Evolutionary conservation across 352 stramenopile species (phyloP).

Genomic region (Lagenidium sp.): DNA sequence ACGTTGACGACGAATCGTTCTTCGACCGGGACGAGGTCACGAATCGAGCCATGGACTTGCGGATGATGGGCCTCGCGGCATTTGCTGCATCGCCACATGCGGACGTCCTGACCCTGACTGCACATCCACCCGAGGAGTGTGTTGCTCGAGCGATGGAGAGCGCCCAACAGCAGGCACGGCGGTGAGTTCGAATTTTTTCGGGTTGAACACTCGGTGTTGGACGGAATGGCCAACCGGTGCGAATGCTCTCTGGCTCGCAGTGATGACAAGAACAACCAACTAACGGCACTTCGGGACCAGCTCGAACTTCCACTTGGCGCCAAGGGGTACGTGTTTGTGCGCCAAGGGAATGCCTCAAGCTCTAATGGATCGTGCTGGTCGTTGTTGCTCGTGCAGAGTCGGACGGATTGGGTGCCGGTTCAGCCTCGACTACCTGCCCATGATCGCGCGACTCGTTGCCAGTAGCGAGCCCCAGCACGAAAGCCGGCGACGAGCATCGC

Average conservation of each 20-base stretch:
- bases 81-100: too few relatives aligned
- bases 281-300: conserved; percentile 36
- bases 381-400: too few relatives aligned
- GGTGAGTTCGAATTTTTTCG: too few relatives aligned
- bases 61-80: not conserved
- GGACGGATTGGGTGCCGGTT: conserved; percentile 32
- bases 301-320: conserved; percentile 16
- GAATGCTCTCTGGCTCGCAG: too few relatives aligned
- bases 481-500: conserved; percentile 46
- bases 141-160: too few relatives aligned
- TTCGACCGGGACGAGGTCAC: conserved; percentile 7
- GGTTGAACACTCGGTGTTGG: too few relatives aligned
- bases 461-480: conserved; percentile 39
- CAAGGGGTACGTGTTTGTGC: conserved; percentile 1
- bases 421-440: conserved; percentile 60
- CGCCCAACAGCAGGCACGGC: too few relatives aligned
- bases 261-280: conserved; percentile 2
- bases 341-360: not conserved
- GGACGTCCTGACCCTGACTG: too few relatives aligned
- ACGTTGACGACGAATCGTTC: conserved; percentile 7
- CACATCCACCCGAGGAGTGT: too few relatives aligned
- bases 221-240: too few relatives aligned
- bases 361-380: too few relatives aligned
- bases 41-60: not conserved
- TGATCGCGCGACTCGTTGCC: conserved; percentile 41